Percentiles rank a stretch among this genome's conserved stretches.
Conservation (phyloP, 2,329 filamentous ascomycete species). For the Chlorencoelia australis region DNA sequence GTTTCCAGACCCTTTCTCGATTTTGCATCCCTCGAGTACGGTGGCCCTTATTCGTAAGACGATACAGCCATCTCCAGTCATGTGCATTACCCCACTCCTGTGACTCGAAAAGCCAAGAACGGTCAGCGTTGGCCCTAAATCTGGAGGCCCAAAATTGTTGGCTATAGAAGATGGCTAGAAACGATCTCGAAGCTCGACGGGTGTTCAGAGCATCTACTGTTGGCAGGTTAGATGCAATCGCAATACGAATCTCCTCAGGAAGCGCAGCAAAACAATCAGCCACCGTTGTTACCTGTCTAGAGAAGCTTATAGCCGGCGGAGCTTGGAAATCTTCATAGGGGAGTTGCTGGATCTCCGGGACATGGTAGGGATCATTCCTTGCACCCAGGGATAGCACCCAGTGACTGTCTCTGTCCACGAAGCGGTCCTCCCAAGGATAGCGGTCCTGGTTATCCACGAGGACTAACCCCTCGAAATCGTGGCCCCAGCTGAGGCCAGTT, state of each 20-base stretch:
- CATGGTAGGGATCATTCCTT: constrained; percentile 3
- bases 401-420: not conserved
- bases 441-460: constrained; percentile 1
- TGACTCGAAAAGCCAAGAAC: constrained; percentile 3
- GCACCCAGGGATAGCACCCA: not conserved
- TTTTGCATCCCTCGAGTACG: constrained; percentile 2
- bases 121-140: constrained; percentile 2
- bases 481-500: constrained; percentile 3
- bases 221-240: constrained; percentile 2
- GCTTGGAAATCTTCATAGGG: constrained; percentile 1
- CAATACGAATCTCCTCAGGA: constrained; percentile 3
- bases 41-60: constrained; percentile 2
- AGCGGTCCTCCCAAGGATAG: constrained; percentile 6
- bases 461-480: constrained; percentile 3
- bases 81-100: not conserved
- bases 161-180: not conserved
- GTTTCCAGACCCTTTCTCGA: constrained; percentile 4
- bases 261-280: constrained; percentile 3
- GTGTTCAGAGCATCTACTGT: constrained; percentile 2
- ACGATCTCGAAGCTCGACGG: constrained; percentile 2
- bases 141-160: constrained; percentile 5
- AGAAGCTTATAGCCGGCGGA: constrained; percentile 2
- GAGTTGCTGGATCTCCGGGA: constrained; percentile 5
- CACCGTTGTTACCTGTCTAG: constrained; percentile 1
- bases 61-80: constrained; percentile 5